phyloP scores from a whole-genome alignment of 202 grass and related monocot species.

The Schoenoplectus triqueter region DNA sequence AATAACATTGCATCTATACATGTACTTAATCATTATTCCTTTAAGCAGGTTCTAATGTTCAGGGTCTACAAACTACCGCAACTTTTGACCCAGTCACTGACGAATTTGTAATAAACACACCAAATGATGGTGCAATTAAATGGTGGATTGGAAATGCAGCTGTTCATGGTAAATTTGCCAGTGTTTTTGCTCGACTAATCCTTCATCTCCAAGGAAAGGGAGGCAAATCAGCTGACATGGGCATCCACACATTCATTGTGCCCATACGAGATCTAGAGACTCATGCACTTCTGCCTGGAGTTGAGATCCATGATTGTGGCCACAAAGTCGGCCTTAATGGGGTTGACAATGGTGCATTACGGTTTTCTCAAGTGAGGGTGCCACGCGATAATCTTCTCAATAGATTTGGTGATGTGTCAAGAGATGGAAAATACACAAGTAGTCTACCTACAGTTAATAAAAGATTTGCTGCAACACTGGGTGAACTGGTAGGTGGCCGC shows the following conservation, averaged over 20 bases:
- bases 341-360: constrained; percentile 91
- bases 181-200: constrained; percentile 90
- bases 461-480: constrained; percentile 93
- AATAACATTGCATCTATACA: neutral
- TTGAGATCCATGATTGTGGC: constrained; percentile 97
- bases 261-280: constrained; percentile 86
- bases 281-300: constrained; percentile 79
- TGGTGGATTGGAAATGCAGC: constrained; percentile 99
- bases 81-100: constrained; percentile 93
- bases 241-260: constrained; percentile 87
- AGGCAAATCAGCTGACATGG: constrained; percentile 83
- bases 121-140: constrained; percentile 97
- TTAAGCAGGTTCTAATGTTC: constrained; percentile 85
- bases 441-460: constrained; percentile 79
- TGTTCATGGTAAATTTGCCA: constrained; percentile 87
- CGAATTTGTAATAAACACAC: constrained; percentile 89
- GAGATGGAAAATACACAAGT: constrained; percentile 95
- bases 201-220: constrained; percentile 83
- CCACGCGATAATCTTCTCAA: constrained; percentile 95
- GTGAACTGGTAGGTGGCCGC: constrained; percentile 88
- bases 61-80: constrained; percentile 90
- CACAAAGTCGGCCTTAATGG: constrained; percentile 97
- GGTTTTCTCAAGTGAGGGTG: constrained; percentile 79
- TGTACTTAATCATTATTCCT: neutral
- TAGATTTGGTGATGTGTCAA: constrained; percentile 86